Conservation (phyloP, 768 basidiomycete species). For the Boletus rubropictus region DNA sequence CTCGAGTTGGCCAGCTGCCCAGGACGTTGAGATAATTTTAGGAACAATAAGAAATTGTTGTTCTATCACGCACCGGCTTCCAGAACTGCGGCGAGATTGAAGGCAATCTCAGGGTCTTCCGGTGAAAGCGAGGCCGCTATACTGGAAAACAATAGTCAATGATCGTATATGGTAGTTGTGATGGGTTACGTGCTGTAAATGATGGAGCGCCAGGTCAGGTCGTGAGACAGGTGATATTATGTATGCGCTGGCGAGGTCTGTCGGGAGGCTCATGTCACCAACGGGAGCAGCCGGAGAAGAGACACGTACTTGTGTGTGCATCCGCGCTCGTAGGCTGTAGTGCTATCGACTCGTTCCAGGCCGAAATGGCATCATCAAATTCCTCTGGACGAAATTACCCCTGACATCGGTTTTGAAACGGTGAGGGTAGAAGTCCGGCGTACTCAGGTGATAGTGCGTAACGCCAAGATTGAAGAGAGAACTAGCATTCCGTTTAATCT, state of each 20-base stretch:
- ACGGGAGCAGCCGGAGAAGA: slow-evolving; percentile 16
- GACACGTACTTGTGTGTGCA: slow-evolving; percentile 73
- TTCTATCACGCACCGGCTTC: slow-evolving; percentile 68
- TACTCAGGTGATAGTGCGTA: slow-evolving; percentile 85
- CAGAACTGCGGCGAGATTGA: slow-evolving; percentile 85
- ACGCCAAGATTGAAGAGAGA: slow-evolving; percentile 86
- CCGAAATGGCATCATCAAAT: slow-evolving; percentile 77
- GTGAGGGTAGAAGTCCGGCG: slow-evolving; percentile 27
- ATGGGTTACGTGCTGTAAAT: slow-evolving; percentile 56
- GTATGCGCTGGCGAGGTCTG: slow-evolving; percentile 87
- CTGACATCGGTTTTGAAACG: slow-evolving; percentile 14
- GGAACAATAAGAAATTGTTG: slow-evolving; percentile 32
- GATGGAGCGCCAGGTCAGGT: slow-evolving; percentile 82
- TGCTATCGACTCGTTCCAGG: slow-evolving; percentile 81
- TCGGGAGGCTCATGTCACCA: slow-evolving; percentile 20
- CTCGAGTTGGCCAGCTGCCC: slow-evolving; percentile 68
- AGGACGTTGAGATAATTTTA: slow-evolving; percentile 27
- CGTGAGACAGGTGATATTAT: slow-evolving; percentile 73
- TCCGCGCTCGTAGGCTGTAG: slow-evolving; percentile 81
- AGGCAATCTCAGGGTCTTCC: slow-evolving; percentile 86
- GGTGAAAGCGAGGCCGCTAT: slow-evolving; percentile 79
- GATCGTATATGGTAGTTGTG: slow-evolving; percentile 26
- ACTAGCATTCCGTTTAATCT: slow-evolving; percentile 75
- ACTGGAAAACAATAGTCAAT: slow-evolving; percentile 42
- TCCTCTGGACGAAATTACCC: slow-evolving; percentile 52